Percentiles rank a stretch among this genome's conserved stretches.
These are phyloP conservation scores for Sindora glabra DNA, from an alignment of 306 rosid genomes.

Conservation along the genomic window DNA sequence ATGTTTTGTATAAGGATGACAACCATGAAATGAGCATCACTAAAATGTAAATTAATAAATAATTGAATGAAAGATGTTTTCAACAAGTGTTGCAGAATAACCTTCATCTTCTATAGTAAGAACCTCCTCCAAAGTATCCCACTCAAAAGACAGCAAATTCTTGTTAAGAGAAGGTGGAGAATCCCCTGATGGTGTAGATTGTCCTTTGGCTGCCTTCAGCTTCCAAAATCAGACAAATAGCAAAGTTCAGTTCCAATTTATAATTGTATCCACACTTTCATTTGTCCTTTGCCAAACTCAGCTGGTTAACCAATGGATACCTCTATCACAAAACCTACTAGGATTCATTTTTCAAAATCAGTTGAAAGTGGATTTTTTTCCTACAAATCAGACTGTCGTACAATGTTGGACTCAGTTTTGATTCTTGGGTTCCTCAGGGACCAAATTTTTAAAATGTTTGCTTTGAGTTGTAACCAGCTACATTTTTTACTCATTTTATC, in stretches of 20 bases:
- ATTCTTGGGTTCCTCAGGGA: no score
- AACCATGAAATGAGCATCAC: not conserved
- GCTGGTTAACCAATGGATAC: no score
- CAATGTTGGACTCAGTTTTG: no score
- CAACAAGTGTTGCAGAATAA: slow-evolving; percentile 13
- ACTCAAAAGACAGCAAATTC: slow-evolving; percentile 27
- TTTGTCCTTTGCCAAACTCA: no score
- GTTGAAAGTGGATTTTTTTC: no score
- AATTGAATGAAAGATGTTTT: not conserved
- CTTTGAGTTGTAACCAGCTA: no score
- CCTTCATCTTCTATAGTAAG: slow-evolving; percentile 40
- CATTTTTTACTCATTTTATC: no score
- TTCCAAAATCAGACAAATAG: slow-evolving; percentile 23
- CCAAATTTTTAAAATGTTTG: no score
- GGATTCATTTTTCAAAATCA: no score
- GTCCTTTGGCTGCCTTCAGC: slow-evolving; percentile 69
- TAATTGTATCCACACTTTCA: no score
- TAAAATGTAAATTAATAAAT: not conserved
- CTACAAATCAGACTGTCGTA: no score
- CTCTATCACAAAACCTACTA: no score
- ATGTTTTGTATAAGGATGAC: not conserved
- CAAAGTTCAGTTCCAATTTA: slow-evolving; percentile 22
- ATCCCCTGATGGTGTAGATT: slow-evolving; percentile 24
- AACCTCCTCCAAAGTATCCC: slow-evolving; percentile 38
- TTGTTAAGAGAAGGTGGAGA: slow-evolving; percentile 26